Evolutionary conservation across 805 yeast genomes (phyloP).

Genomic region (Candida andamanensis): DNA sequence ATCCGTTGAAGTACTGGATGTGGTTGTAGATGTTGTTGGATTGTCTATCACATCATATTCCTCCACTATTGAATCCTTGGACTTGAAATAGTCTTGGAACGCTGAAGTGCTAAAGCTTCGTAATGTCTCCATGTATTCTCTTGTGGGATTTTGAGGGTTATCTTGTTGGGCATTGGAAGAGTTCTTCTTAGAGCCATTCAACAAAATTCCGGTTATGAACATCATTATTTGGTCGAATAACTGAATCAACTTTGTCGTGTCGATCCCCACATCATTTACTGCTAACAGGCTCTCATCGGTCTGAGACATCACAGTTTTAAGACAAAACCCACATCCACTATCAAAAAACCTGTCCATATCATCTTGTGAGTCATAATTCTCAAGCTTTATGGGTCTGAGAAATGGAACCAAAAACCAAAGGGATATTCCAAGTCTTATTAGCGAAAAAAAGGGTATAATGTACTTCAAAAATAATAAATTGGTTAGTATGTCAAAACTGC

Average conservation of each 20-base stretch:
- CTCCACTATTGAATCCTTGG: slow-evolving; percentile 8
- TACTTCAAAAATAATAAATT: slow-evolving; percentile 40
- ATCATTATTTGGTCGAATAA: not conserved
- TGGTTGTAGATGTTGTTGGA: slow-evolving; percentile 1
- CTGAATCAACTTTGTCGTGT: slow-evolving; percentile 4
- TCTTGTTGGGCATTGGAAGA: not conserved
- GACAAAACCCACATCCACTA: slow-evolving; percentile 30
- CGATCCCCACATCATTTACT: slow-evolving; percentile 3
- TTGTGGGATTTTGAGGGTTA: not conserved
- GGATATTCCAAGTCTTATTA: slow-evolving; percentile 43
- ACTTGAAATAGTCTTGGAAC: slow-evolving; percentile 2
- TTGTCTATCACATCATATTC: slow-evolving; percentile 46
- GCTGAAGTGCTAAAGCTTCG: slow-evolving; percentile 1
- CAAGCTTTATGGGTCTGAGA: slow-evolving; percentile 8
- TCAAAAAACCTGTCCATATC: slow-evolving; percentile 25
- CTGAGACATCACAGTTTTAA: slow-evolving; percentile 23
- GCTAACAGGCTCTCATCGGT: slow-evolving; percentile 20
- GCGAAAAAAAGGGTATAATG: slow-evolving; percentile 51
- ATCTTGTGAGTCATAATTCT: slow-evolving; percentile 4
- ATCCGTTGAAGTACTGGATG: slow-evolving; percentile 1
- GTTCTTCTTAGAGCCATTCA: not conserved
- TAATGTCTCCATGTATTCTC: slow-evolving; percentile 2
- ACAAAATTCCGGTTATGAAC: not conserved
- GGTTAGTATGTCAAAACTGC: slow-evolving; percentile 37
- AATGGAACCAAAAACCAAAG: slow-evolving; percentile 58